Percentiles rank a stretch among this genome's conserved stretches.
Evolutionary conservation across 352 stramenopile species (phyloP).

Genomic region (Phytophthora citricola): DNA sequence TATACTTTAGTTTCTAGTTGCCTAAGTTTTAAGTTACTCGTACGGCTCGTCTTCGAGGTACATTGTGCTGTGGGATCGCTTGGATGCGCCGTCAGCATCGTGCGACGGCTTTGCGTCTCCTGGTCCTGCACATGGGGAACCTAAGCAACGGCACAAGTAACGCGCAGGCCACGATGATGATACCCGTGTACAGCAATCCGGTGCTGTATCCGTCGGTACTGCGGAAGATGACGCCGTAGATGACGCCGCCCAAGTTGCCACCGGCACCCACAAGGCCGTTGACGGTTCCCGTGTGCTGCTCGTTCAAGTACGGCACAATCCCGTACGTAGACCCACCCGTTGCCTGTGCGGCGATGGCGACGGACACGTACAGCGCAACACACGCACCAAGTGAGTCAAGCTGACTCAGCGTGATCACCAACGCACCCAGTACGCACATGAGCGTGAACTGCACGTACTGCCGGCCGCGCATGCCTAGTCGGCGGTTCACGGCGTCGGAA

Average conservation of each 20-base stretch:
- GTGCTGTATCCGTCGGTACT: conserved; percentile 41
- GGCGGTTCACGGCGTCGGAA: conserved; percentile 86
- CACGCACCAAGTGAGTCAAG: conserved; percentile 71
- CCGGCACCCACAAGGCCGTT: conserved; percentile 71
- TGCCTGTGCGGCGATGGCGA: conserved; percentile 92
- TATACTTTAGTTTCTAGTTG: too few relatives aligned
- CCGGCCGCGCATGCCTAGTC: conserved; percentile 91
- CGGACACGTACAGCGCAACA: conserved; percentile 90
- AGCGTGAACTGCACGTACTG: conserved; percentile 85
- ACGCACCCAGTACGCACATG: conserved; percentile 72
- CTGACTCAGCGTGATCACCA: conserved; percentile 91
- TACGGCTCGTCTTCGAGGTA: conserved; percentile 37
- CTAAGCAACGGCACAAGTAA: conserved; percentile 51
- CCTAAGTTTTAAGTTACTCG: conserved; percentile 10
- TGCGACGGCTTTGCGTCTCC: background rate
- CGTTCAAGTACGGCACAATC: conserved; percentile 80
- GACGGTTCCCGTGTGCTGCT: conserved; percentile 68
- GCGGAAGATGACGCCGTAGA: conserved; percentile 79
- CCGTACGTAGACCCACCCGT: conserved; percentile 72
- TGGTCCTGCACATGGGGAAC: conserved; percentile 45
- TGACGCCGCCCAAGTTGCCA: conserved; percentile 73
- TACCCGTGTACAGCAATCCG: conserved; percentile 60
- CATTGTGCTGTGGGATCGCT: conserved; percentile 35
- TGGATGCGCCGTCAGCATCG: conserved; percentile 6
- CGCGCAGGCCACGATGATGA: conserved; percentile 62